Conservation (phyloP, 352 stramenopile species). For the Pythium guiyangense region DNA sequence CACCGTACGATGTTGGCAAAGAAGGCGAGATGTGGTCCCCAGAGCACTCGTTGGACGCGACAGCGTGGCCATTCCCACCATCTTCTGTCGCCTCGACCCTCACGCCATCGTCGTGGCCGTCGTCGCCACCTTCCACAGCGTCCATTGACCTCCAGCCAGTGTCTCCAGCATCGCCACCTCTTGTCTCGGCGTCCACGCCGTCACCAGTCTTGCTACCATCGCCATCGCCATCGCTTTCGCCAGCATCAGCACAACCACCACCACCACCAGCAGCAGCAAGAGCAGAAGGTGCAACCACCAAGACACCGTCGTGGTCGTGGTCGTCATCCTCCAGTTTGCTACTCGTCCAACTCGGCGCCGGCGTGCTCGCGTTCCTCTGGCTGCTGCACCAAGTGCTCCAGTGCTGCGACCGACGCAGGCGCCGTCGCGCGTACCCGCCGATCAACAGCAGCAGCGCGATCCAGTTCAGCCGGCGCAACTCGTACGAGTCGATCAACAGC, state of each 20-base stretch:
- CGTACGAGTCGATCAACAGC: neutral
- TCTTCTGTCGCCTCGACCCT: neutral
- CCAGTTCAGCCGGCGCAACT: neutral
- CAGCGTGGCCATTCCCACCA: neutral
- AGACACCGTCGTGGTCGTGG: neutral
- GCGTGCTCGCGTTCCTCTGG: constrained; percentile 3
- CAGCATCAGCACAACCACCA: neutral
- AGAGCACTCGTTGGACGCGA: too few relatives aligned
- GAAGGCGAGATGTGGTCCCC: too few relatives aligned
- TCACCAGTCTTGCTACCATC: neutral
- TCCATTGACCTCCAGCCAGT: neutral
- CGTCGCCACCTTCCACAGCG: too few relatives aligned
- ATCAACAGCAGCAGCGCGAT: neutral
- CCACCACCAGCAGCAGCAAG: neutral
- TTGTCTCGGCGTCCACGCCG: neutral
- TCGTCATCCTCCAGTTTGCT: neutral
- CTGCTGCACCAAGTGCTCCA: too few relatives aligned
- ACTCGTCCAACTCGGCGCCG: neutral
- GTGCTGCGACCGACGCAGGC: constrained; percentile 5
- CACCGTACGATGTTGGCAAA: too few relatives aligned
- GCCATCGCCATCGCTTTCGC: neutral
- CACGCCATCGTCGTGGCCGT: neutral
- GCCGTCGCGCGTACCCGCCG: neutral
- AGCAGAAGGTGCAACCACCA: neutral
- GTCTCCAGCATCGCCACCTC: too few relatives aligned